Evolutionary conservation across 345 rosid genomes (phyloP), one percentile per base, ranked within the genome.

Genomic region (Salix suchowensis): DNA sequence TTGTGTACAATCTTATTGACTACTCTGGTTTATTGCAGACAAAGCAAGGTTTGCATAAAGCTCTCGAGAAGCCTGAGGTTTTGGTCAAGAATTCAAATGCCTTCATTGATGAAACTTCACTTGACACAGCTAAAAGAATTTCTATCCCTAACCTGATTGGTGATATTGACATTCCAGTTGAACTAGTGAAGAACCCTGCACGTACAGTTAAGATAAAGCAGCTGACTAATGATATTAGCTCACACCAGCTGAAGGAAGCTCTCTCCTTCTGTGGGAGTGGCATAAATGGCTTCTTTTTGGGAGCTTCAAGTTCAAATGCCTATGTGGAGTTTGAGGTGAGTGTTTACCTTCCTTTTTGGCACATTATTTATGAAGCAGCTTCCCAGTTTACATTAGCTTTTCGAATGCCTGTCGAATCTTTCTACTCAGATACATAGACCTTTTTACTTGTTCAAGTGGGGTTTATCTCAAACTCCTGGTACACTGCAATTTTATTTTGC

Each of bases 261-360:
- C 80, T 86, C 37, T 65, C 78, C 74, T 82, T 82, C 73, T 82
- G 81, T 68, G 75, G 72, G 42, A 77, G 84, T 39, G 23, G 67
- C 76, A 68, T 84, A 75, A 48, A 85, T 54, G 71, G 78, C 72
- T 26, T 84, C 16, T 77, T 80, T 65, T 67, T 77, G 40, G 87
- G 87, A 39, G 72, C 87, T 52, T 80, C 87, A 36, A 78, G 72
- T 71, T 80, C 74, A 69, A 75, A 50, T 74, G 80, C 74, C 72
- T 86, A 77, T 44, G 79, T 84, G 68, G 89, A 86, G 81, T 82
- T 86, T n/a, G 68, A 86, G 87, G 89, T 84, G 34, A 70, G 78
- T 65, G 68, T 70, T 2, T 52, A 21, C 50, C 34, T 37, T 14
- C 50, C 34, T 37, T 14, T 54, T 68, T 23, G 1, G 18, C 30